Base-by-base conservation (phyloP, 2,329 filamentous ascomycete species). In the Calonectria honghensis region DNA sequence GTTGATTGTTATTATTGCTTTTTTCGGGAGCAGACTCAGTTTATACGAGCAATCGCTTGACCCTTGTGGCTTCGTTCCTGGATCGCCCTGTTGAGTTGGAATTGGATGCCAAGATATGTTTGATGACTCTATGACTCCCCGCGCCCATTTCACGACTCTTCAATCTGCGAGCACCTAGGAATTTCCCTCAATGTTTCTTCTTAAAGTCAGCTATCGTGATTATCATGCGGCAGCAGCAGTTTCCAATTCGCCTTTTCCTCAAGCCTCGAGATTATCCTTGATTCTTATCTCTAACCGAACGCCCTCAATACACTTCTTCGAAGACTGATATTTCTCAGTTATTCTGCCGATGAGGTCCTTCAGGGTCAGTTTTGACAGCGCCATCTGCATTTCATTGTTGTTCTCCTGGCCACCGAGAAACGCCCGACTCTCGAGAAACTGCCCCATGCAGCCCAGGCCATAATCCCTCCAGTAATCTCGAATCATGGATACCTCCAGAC, bases 391-490 rank as follows among this genome's bases (percentile, higher is more conserved):
- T 52, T 52, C 50, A 52, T 29, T 20, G 13, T 52, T 27, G 24
- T 31, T 31, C n/a, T 52, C 10, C 2, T 24, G 20, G n/a, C n/a
- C 48, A 13, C n/a, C n/a, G 13, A 20, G 24, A 7, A 29, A 16
- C 2, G 4, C 14, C 11, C 27, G 50, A 27, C 50, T 52, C 9
- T 52, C 5, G 2, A 52, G 50, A 11, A 52, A 52, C 27, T 29
- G 50, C 50, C 27, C 50, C 27, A 52, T 27, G 27, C 51, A 54
- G 27, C 27, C 14, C 51, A 31, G 14, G 6, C 51, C 51, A 10
- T 51, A 35, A 16, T 50, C 29, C 20, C 41, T 66, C 63, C 63
- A 51, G 16, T 66, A 66, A 29, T 51, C 63, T 16, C 45, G 29
- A 18, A 31, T 27, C 63, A n/a, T 51, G 16, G 41, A 48, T 27